These are phyloP conservation scores for Metschnikowia lachancei DNA, from an alignment of 805 yeast genomes.

Conservation along the genomic window DNA sequence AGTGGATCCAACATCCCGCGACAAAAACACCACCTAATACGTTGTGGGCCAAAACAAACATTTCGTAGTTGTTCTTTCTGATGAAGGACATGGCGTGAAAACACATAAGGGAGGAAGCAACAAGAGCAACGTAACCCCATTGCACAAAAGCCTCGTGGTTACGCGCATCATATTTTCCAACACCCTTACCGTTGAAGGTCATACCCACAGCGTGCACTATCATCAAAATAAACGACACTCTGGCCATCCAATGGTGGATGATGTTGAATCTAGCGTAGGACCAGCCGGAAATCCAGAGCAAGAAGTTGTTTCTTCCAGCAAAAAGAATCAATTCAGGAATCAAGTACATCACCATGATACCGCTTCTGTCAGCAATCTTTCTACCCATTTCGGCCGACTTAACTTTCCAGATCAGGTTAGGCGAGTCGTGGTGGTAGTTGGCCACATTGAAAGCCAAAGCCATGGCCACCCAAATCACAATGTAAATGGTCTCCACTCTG, in stretches of 20 bases:
- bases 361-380: slow-evolving; percentile 53
- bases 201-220: slow-evolving; percentile 49
- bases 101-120: slow-evolving; percentile 40
- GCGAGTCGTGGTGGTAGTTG: slow-evolving; percentile 11
- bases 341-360: slow-evolving; percentile 47
- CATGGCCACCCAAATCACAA: slow-evolving; percentile 21
- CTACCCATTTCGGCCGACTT: slow-evolving; percentile 12
- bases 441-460: slow-evolving; percentile 16
- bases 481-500: slow-evolving; percentile 24
- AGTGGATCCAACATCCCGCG: slow-evolving; percentile 57
- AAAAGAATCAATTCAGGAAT: slow-evolving; percentile 56
- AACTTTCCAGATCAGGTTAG: slow-evolving; percentile 11
- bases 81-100: slow-evolving; percentile 50
- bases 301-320: slow-evolving; percentile 72
- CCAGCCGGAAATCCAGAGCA: slow-evolving; percentile 61
- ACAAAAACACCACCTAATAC: slow-evolving; percentile 45
- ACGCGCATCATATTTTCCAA: slow-evolving; percentile 31
- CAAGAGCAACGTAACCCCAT: slow-evolving; percentile 35
- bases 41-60: slow-evolving; percentile 46
- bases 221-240: slow-evolving; percentile 47
- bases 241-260: slow-evolving; percentile 67
- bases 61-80: slow-evolving; percentile 57
- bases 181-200: slow-evolving; percentile 33
- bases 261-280: slow-evolving; percentile 57
- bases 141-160: slow-evolving; percentile 29